A percentile compares a stretch with the other conserved stretches of the same genome.
phyloP scores from a whole-genome alignment of 371 early-diverging fungal species.

The Chytridium lagenaria region DNA sequence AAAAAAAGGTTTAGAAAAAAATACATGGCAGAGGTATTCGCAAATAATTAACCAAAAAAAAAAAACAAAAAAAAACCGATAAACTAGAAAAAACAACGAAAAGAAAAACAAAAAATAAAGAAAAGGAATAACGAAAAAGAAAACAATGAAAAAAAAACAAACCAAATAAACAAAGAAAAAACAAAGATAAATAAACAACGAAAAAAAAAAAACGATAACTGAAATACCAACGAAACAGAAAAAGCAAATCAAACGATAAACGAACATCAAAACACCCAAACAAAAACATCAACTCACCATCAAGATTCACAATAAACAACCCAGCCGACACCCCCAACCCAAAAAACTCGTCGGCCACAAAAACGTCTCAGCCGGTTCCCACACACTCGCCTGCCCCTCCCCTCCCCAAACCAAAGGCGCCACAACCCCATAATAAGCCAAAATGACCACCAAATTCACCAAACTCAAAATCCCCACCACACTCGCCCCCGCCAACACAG shows the following conservation, averaged over 20 bases:
- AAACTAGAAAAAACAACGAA: not conserved
- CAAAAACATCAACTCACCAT: conserved; percentile 51
- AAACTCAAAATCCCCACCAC: conserved; percentile 53
- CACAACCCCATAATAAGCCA: conserved; percentile 50
- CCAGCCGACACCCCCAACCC: conserved; percentile 54
- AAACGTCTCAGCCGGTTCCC: conserved; percentile 61
- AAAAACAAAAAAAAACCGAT: not conserved
- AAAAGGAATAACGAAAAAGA: not conserved
- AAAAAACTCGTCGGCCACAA: conserved; percentile 42
- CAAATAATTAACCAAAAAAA: not conserved
- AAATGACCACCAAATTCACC: conserved; percentile 43
- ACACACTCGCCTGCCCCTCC: conserved; percentile 55
- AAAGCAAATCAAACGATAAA: not conserved
- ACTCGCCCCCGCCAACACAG: conserved; percentile 37
- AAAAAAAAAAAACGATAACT: conserved; percentile 39
- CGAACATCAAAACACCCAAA: conserved; percentile 6
- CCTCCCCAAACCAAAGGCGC: not conserved
- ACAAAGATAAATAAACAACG: conserved; percentile 40
- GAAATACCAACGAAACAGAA: not conserved
- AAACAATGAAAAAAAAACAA: not conserved
- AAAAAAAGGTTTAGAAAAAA: conserved; percentile 35
- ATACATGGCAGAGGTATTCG: not conserved
- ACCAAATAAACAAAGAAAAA: not conserved
- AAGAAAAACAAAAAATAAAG: not conserved
- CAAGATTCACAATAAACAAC: conserved; percentile 63